A percentile compares a stretch with the other conserved stretches of the same genome.
Evolutionary conservation across 106 monocot species (phyloP).

Genomic region (Apostasia ramifera): DNA sequence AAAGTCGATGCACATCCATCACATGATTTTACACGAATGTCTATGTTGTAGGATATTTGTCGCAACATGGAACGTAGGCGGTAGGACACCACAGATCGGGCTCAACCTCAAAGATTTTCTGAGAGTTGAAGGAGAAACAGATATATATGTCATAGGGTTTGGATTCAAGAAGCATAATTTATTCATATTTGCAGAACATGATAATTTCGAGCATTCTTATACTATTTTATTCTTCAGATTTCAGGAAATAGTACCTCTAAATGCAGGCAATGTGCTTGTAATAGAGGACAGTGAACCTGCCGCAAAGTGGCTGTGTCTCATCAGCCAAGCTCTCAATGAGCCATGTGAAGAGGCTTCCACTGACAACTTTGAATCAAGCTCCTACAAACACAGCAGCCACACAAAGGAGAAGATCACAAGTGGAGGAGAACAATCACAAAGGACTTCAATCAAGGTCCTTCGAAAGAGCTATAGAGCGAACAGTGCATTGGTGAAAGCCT

Average conservation of each 20-base stretch:
- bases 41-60: constrained; percentile 64
- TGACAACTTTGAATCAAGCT: constrained; percentile 3
- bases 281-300: constrained; percentile 90
- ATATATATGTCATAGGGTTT: constrained; percentile 89
- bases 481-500: constrained; percentile 38
- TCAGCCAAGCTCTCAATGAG: constrained; percentile 72
- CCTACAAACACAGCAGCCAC: background rate
- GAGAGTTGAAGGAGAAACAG: constrained; percentile 67
- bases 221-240: constrained; percentile 43
- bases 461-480: constrained; percentile 52
- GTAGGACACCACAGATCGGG: constrained; percentile 57
- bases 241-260: constrained; percentile 98
- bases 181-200: background rate
- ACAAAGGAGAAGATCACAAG: background rate
- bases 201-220: background rate
- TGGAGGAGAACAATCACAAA: constrained; percentile 31
- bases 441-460: constrained; percentile 60
- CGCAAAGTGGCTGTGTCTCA: constrained; percentile 72
- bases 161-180: background rate
- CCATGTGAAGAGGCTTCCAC: constrained; percentile 14
- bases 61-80: constrained; percentile 98
- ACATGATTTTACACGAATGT: background rate
- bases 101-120: constrained; percentile 78
- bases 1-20: background rate
- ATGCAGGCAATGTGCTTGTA: constrained; percentile 86